A percentile compares a stretch with the other conserved stretches of the same genome.
Evolutionary conservation across 345 rosid species (phyloP).

Genomic region (Laguncularia racemosa): DNA sequence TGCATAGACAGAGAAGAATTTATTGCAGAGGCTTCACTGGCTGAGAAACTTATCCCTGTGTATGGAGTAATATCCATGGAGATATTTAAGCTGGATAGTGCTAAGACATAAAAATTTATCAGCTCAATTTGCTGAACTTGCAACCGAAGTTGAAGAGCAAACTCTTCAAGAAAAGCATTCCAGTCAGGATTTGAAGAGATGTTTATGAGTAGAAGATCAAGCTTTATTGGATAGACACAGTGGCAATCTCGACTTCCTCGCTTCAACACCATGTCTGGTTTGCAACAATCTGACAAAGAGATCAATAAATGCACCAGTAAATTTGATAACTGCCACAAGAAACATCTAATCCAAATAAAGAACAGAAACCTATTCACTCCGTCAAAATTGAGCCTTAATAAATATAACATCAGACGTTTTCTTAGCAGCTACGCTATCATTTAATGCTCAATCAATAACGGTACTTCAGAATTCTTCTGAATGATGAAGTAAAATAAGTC

Average conservation of each 20-base stretch:
- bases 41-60: constrained; percentile 74
- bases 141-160: constrained; percentile 80
- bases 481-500: too few species aligned
- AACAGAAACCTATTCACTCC: too few species aligned
- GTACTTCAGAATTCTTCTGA: too few species aligned
- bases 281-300: constrained; percentile 69
- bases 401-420: too few species aligned
- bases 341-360: too few species aligned
- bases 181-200: constrained; percentile 75
- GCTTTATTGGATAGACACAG: constrained; percentile 97
- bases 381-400: too few species aligned
- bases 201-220: constrained; percentile 85
- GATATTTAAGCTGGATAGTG: constrained; percentile 70
- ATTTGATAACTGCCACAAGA: background rate
- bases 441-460: too few species aligned
- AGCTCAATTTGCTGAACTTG: constrained; percentile 70
- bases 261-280: constrained; percentile 65
- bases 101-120: constrained; percentile 69
- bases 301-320: background rate
- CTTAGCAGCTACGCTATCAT: too few species aligned
- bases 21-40: constrained; percentile 57
- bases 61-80: constrained; percentile 93
- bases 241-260: constrained; percentile 66
- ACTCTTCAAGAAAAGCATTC: constrained; percentile 53
- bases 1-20: constrained; percentile 67